These are phyloP conservation scores for Phyllosticta ampelicida DNA, from an alignment of 2,329 filamentous ascomycete genomes.

Conservation along the genomic window DNA sequence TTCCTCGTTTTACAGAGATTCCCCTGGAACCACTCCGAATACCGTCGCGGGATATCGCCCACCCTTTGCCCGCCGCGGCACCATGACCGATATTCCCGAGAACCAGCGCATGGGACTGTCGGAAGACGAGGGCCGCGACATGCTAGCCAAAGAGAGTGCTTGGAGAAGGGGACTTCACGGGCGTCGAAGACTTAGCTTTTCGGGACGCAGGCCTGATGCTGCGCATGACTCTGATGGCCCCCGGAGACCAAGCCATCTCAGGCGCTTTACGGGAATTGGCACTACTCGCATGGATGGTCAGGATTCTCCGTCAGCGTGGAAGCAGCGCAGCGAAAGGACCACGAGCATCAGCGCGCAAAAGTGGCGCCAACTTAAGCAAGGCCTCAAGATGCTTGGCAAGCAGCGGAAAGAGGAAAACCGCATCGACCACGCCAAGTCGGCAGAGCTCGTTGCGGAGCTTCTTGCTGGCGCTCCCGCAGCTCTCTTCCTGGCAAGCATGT, in stretches of 20 bases:
- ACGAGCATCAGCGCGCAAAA: slow-evolving; percentile 53
- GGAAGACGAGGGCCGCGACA: slow-evolving; percentile 40
- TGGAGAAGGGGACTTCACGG: slow-evolving; percentile 36
- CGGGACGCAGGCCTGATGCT: slow-evolving; percentile 24
- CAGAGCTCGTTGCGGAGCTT: slow-evolving; percentile 90
- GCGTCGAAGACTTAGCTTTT: slow-evolving; percentile 9
- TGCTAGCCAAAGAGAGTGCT: slow-evolving; percentile 34
- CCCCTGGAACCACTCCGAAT: slow-evolving; percentile 23
- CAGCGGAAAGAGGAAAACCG: slow-evolving; percentile 73
- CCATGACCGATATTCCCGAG: slow-evolving; percentile 39
- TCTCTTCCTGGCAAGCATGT: slow-evolving; percentile 92
- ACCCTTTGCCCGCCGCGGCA: slow-evolving; percentile 44
- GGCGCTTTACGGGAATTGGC: slow-evolving; percentile 36
- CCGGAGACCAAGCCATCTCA: slow-evolving; percentile 34
- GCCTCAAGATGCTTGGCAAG: slow-evolving; percentile 64
- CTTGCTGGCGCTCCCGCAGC: slow-evolving; percentile 87
- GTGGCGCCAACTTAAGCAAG: slow-evolving; percentile 90
- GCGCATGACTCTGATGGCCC: slow-evolving; percentile 19
- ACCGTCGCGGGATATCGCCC: slow-evolving; percentile 32
- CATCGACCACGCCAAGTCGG: slow-evolving; percentile 89
- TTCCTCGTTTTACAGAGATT: slow-evolving; percentile 34
- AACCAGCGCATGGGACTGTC: slow-evolving; percentile 37
- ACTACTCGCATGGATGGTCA: slow-evolving; percentile 20
- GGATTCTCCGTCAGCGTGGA: slow-evolving; percentile 33
- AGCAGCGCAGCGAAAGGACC: slow-evolving; percentile 35